phyloP scores from a whole-genome alignment of 805 yeast species.

The Pichia exigua region DNA sequence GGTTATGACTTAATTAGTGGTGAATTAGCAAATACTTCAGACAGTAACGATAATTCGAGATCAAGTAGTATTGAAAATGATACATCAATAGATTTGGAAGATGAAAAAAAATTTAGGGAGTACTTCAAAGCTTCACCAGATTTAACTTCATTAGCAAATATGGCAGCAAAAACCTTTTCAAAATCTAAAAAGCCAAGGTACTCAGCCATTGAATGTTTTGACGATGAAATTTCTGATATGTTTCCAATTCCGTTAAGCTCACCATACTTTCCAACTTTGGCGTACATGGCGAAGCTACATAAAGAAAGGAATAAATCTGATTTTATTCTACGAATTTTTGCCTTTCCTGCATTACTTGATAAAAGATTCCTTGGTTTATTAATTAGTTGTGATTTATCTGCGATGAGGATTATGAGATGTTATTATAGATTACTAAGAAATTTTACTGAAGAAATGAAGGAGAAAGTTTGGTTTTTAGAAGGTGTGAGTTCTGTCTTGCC shows the following conservation, averaged over 20 bases:
- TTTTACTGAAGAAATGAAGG: slow-evolving; percentile 81
- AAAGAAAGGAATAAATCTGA: slow-evolving; percentile 78
- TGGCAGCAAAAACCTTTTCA: slow-evolving; percentile 7
- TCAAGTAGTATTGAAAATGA: slow-evolving; percentile 2
- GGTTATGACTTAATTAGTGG: slow-evolving; percentile 32
- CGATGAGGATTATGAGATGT: slow-evolving; percentile 86
- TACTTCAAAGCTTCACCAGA: slow-evolving; percentile 17
- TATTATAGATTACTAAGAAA: slow-evolving; percentile 76
- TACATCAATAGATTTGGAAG: neutral
- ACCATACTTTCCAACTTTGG: slow-evolving; percentile 81
- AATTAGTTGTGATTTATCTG: slow-evolving; percentile 77
- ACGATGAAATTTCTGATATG: slow-evolving; percentile 72
- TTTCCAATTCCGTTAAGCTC: slow-evolving; percentile 80
- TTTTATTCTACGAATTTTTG: slow-evolving; percentile 78
- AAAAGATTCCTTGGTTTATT: slow-evolving; percentile 67
- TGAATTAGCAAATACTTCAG: slow-evolving; percentile 23
- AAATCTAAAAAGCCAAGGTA: slow-evolving; percentile 25
- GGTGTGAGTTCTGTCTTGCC: slow-evolving; percentile 87
- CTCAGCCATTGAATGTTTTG: slow-evolving; percentile 72
- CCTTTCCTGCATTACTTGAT: slow-evolving; percentile 88
- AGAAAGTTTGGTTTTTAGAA: slow-evolving; percentile 87
- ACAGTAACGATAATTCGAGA: slow-evolving; percentile 13
- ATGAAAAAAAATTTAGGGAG: neutral
- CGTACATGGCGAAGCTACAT: slow-evolving; percentile 76
- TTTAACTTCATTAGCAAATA: slow-evolving; percentile 17